Conservation (phyloP, 805 yeast species). For the Candida palmyrensis region DNA sequence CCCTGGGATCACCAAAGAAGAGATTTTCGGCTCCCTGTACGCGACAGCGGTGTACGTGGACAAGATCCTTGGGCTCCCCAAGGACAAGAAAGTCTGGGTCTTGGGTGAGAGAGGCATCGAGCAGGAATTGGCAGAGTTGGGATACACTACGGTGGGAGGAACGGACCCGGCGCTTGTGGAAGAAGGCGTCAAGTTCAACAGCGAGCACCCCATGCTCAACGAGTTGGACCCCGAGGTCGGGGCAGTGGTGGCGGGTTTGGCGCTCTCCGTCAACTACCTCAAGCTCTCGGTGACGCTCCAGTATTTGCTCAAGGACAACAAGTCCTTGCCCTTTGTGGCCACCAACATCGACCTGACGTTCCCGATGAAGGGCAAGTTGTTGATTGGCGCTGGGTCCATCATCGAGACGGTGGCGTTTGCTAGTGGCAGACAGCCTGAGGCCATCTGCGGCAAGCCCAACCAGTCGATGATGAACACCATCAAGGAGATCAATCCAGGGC, state of each 20-base stretch:
- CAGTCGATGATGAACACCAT: slow-evolving; percentile 88
- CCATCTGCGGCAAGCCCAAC: slow-evolving; percentile 86
- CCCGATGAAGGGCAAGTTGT: slow-evolving; percentile 78
- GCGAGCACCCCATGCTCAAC: slow-evolving; percentile 48
- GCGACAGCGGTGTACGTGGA: slow-evolving; percentile 85
- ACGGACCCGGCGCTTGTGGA: slow-evolving; percentile 53
- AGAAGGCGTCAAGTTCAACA: slow-evolving; percentile 47
- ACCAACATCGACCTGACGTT: slow-evolving; percentile 94
- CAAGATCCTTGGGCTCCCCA: slow-evolving; percentile 69
- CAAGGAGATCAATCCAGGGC: slow-evolving; percentile 49
- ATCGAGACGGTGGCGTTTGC: slow-evolving; percentile 72
- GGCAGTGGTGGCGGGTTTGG: slow-evolving; percentile 87
- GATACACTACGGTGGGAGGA: slow-evolving; percentile 80
- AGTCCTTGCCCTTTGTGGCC: slow-evolving; percentile 71
- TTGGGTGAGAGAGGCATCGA: slow-evolving; percentile 86
- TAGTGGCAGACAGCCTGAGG: slow-evolving; percentile 77
- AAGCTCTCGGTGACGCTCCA: slow-evolving; percentile 78
- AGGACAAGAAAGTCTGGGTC: slow-evolving; percentile 78
- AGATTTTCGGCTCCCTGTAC: slow-evolving; percentile 87
- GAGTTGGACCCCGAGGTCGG: slow-evolving; percentile 72
- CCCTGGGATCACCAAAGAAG: slow-evolving; percentile 47
- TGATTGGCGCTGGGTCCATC: slow-evolving; percentile 95
- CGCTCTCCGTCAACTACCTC: slow-evolving; percentile 70
- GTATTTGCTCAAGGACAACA: slow-evolving; percentile 56
- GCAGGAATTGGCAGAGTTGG: slow-evolving; percentile 69